A percentile compares a stretch with the other conserved stretches of the same genome.
Conservation (phyloP, 2,329 filamentous ascomycete genomes). For the Aspergillus sp. region DNA sequence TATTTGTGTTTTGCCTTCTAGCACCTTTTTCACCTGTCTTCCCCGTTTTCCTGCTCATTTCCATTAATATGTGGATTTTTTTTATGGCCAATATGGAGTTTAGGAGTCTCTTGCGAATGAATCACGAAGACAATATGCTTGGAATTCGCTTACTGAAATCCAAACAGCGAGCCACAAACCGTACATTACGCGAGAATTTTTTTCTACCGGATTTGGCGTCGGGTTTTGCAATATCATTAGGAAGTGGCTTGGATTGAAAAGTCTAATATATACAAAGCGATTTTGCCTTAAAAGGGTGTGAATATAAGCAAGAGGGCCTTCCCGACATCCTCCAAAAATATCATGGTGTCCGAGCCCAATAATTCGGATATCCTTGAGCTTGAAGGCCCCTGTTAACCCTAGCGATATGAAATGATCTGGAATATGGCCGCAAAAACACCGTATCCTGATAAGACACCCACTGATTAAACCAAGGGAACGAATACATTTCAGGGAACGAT, state of each 20-base stretch:
- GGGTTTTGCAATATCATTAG: not conserved
- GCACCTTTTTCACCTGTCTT: not conserved
- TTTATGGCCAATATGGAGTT: no score
- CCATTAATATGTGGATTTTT: not conserved
- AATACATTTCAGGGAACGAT: slow-evolving; percentile 13
- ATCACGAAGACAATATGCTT: not conserved
- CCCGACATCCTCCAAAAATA: no score
- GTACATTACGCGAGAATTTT: no score
- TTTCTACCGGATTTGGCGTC: no score
- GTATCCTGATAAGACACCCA: slow-evolving; percentile 6
- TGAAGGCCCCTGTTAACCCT: not conserved
- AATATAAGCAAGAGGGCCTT: no score
- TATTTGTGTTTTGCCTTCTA: not conserved
- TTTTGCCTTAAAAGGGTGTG: no score
- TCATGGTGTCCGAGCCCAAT: no score
- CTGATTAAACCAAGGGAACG: slow-evolving; percentile 21
- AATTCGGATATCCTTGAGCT: no score
- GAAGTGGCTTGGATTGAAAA: no score
- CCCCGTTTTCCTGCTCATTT: not conserved
- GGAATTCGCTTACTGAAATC: not conserved
- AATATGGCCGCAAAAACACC: not conserved
- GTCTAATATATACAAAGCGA: no score
- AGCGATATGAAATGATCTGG: not conserved
- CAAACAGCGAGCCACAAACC: not conserved
- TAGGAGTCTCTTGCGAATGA: not conserved